A percentile compares a stretch with the other conserved stretches of the same genome.
These are phyloP conservation scores for Dictyostelium capitatum DNA, from an alignment of 78 protist genomes.

Conservation along the genomic window DNA sequence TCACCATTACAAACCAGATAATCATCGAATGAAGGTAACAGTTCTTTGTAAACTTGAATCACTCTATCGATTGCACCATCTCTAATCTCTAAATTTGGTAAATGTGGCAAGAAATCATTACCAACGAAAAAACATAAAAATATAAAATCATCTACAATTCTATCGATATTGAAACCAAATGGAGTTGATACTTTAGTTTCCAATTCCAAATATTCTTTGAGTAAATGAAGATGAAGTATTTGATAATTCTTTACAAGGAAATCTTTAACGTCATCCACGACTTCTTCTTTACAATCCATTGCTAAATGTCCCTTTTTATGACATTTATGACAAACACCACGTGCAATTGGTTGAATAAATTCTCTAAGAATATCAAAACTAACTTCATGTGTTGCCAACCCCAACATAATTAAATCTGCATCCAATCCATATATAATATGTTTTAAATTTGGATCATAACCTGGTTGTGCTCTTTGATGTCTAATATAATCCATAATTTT, in stretches of 20 bases:
- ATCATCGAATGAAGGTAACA: slow-evolving; percentile 71
- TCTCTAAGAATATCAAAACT: slow-evolving; percentile 95
- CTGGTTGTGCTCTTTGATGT: slow-evolving; percentile 80
- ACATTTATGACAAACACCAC: slow-evolving; percentile 16
- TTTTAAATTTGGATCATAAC: slow-evolving; percentile 83
- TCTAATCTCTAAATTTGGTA: slow-evolving; percentile 96
- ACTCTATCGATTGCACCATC: slow-evolving; percentile 95
- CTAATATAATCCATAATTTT: slow-evolving; percentile 97
- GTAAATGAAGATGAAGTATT: slow-evolving; percentile 57
- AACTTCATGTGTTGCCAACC: slow-evolving; percentile 98
- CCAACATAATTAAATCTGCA: slow-evolving; percentile 99
- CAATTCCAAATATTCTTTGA: slow-evolving; percentile 80
- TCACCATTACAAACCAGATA: slow-evolving; percentile 57
- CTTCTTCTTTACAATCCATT: background rate
- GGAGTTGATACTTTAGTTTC: slow-evolving; percentile 42
- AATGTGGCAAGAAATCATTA: slow-evolving; percentile 99
- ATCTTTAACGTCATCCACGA: background rate
- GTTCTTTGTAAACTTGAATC: slow-evolving; percentile 63
- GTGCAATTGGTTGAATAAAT: slow-evolving; percentile 27
- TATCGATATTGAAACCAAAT: slow-evolving; percentile 91
- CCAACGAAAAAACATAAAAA: slow-evolving; percentile 98
- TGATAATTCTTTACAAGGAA: slow-evolving; percentile 44
- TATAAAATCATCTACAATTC: slow-evolving; percentile 97
- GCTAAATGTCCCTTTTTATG: background rate
- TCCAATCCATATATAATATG: slow-evolving; percentile 96